Conservation (phyloP, 176 grass and related monocot species). For the Puccinellia tenuiflora region DNA sequence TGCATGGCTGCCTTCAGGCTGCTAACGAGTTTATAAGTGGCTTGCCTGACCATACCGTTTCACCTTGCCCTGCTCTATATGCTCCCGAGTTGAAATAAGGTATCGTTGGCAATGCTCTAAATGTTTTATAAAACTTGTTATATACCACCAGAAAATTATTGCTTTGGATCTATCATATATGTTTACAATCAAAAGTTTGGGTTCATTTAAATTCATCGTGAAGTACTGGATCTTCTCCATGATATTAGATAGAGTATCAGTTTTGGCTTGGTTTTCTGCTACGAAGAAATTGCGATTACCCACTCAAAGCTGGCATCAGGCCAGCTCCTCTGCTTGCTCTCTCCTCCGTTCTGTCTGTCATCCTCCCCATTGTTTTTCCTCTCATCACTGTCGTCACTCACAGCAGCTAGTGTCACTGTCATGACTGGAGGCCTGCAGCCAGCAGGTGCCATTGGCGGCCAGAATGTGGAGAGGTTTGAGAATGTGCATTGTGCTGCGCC, state of each 20-base stretch:
- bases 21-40: constrained; percentile 61
- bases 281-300: not conserved
- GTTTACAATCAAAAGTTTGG: not conserved
- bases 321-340: not conserved
- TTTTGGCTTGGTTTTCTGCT: constrained; percentile 5
- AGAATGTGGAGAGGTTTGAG: not conserved
- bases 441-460: not conserved
- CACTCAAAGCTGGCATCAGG: not conserved
- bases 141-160: not conserved
- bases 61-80: constrained; percentile 83
- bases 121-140: not conserved
- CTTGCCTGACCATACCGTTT: constrained; percentile 78
- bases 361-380: not conserved
- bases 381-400: not conserved
- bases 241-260: not conserved
- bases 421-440: not conserved
- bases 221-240: not conserved
- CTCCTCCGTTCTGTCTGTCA: not conserved
- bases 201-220: not conserved
- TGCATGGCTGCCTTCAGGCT: constrained; percentile 81
- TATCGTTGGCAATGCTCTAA: not conserved
- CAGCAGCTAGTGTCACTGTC: not conserved
- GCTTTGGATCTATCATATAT: not conserved
- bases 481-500: not conserved
- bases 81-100: constrained; percentile 84